Percentiles rank a stretch among this genome's conserved stretches.
Conservation (phyloP, 1,139 yeast species). For the Hyphopichia wangnamkhiaoensis region DNA sequence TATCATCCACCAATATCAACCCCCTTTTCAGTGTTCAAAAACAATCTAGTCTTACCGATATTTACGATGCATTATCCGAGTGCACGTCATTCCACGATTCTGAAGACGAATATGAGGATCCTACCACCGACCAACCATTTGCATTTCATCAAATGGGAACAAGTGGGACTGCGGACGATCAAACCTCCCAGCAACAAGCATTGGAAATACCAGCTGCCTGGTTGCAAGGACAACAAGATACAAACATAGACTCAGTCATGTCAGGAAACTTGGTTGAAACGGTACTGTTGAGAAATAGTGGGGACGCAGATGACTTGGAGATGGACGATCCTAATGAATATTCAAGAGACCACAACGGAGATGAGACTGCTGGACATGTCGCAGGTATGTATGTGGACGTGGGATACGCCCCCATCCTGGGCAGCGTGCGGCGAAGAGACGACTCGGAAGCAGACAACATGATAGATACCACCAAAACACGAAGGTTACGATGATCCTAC, state of each 20-base stretch:
- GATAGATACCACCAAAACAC: slow-evolving; percentile 6
- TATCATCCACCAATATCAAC: slow-evolving; percentile 1
- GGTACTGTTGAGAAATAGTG: slow-evolving; percentile 21
- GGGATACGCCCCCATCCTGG: slow-evolving; percentile 41
- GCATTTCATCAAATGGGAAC: too few species aligned
- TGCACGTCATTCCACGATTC: slow-evolving; percentile 45
- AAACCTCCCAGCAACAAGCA: slow-evolving; percentile 10
- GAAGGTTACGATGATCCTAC: slow-evolving; percentile 3
- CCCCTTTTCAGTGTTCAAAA: slow-evolving; percentile 10
- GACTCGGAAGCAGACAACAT: slow-evolving; percentile 16
- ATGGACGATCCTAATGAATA: slow-evolving; percentile 12
- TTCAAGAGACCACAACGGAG: slow-evolving; percentile 5
- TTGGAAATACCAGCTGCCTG: slow-evolving; percentile 25
- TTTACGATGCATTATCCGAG: slow-evolving; percentile 39
- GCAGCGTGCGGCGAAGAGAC: slow-evolving; percentile 31
- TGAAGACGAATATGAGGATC: slow-evolving; percentile 21
- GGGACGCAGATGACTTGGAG: slow-evolving; percentile 42
- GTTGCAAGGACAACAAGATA: slow-evolving; percentile 13
- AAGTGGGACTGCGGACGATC: slow-evolving; percentile 4
- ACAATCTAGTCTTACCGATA: slow-evolving; percentile 11
- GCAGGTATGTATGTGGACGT: slow-evolving; percentile 50
- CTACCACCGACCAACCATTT: too few species aligned
- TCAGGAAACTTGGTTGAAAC: too few species aligned
- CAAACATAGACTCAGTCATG: slow-evolving; percentile 8
- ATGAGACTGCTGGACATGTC: slow-evolving; percentile 17